phyloP scores from a whole-genome alignment of 2,329 filamentous ascomycete genomes.

The Rutstroemia sp. region DNA sequence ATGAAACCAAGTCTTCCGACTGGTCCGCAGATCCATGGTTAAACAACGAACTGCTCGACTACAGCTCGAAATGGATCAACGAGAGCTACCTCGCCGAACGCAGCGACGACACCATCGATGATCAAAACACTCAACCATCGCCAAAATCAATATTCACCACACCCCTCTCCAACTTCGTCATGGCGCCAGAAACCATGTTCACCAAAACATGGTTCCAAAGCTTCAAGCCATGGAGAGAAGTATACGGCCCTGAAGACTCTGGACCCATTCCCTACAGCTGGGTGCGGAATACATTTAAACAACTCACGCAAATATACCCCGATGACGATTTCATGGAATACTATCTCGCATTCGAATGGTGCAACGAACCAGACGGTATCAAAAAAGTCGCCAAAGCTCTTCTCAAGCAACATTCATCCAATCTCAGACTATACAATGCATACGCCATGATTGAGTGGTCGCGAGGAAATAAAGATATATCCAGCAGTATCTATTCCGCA shows the following conservation, averaged over 20 bases:
- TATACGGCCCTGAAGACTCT: conserved; percentile 13
- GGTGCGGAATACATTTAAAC: conserved; percentile 47
- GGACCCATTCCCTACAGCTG: conserved; percentile 32
- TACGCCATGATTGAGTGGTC: conserved; percentile 67
- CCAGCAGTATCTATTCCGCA: conserved; percentile 58
- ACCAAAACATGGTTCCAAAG: conserved; percentile 18
- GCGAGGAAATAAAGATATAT: conserved; percentile 48
- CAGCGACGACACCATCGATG: not conserved
- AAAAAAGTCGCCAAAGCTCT: conserved; percentile 67
- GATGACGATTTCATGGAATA: conserved; percentile 58
- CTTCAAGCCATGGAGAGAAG: conserved; percentile 15
- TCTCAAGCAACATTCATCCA: conserved; percentile 59
- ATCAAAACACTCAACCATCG: conserved; percentile 18
- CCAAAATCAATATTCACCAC: conserved; percentile 19
- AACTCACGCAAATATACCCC: conserved; percentile 41
- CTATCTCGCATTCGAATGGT: conserved; percentile 58
- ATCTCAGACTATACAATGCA: conserved; percentile 65
- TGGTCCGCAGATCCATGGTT: conserved; percentile 48
- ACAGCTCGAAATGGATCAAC: conserved; percentile 12
- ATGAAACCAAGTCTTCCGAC: conserved; percentile 23
- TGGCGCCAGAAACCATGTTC: conserved; percentile 49
- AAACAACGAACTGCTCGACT: conserved; percentile 33
- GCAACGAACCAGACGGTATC: conserved; percentile 44
- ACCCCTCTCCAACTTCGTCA: conserved; percentile 11
- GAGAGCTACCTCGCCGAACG: not conserved